These are phyloP conservation scores for Monosporascus cannonballus DNA, from an alignment of 2,329 filamentous ascomycete genomes.

Conservation along the genomic window DNA sequence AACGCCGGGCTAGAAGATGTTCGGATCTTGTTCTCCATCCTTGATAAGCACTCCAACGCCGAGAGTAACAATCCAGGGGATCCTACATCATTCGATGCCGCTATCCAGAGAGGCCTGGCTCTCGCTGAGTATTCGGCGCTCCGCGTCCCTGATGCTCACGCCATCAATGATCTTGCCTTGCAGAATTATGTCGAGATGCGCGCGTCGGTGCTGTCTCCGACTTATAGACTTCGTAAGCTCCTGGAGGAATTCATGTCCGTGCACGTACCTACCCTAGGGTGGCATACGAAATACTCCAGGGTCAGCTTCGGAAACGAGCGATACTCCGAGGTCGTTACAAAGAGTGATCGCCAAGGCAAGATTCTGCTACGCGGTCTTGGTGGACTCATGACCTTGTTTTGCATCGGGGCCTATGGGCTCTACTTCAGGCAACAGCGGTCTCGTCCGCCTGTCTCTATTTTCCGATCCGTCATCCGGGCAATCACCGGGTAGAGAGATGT, in stretches of 20 bases:
- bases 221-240: constrained; percentile 76
- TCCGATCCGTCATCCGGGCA: not conserved
- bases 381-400: constrained; percentile 28
- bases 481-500: not conserved
- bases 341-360: constrained; percentile 62
- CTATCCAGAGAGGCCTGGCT: constrained; percentile 59
- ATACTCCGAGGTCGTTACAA: constrained; percentile 74
- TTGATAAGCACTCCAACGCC: constrained; percentile 60
- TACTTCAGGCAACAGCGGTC: constrained; percentile 4
- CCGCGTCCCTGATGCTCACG: constrained; percentile 72
- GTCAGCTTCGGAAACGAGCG: constrained; percentile 91
- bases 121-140: constrained; percentile 69
- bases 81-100: constrained; percentile 37
- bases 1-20: constrained; percentile 96
- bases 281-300: constrained; percentile 86
- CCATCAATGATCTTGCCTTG: constrained; percentile 88
- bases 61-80: constrained; percentile 36
- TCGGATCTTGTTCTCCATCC: constrained; percentile 72
- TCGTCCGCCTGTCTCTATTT: not conserved
- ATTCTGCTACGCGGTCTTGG: constrained; percentile 41
- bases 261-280: constrained; percentile 71
- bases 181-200: constrained; percentile 95
- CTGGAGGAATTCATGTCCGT: constrained; percentile 79
- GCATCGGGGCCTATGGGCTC: constrained; percentile 15
- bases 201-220: constrained; percentile 67